Conservation (phyloP, 495 filamentous ascomycete genomes). For the Immersiella caudata region DNA sequence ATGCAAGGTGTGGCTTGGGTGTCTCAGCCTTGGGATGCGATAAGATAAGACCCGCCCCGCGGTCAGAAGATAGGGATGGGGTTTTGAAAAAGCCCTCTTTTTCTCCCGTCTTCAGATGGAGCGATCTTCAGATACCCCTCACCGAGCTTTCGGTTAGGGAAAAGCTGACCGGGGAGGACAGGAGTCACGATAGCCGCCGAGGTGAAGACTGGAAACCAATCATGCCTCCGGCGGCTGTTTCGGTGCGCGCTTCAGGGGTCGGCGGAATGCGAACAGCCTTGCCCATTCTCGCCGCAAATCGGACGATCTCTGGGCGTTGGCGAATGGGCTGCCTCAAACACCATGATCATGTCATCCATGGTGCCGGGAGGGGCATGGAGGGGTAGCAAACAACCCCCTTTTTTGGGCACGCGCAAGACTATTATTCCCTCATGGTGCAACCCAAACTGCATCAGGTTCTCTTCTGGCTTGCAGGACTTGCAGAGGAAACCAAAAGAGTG, state of each 20-base stretch:
- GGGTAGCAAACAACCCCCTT: not conserved
- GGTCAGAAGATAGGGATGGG: not conserved
- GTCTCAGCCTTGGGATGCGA: not conserved
- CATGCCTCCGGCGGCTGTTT: not conserved
- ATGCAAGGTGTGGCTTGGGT: not conserved
- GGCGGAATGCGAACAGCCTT: conserved; percentile 1
- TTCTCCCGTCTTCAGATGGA: not conserved
- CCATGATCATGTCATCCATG: not conserved
- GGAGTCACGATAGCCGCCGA: not conserved
- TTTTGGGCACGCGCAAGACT: conserved; percentile 1
- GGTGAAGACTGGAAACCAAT: not conserved
- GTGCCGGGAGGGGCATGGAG: not conserved
- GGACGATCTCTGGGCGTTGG: not conserved
- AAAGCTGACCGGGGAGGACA: not conserved
- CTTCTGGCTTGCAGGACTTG: not conserved
- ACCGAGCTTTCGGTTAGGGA: not conserved
- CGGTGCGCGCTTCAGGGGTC: not conserved
- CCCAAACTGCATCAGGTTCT: not conserved
- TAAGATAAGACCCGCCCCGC: not conserved
- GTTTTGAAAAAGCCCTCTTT: not conserved
- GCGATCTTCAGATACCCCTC: not conserved
- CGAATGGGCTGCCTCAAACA: conserved; percentile 2
- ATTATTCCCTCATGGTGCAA: conserved; percentile 2
- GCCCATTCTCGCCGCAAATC: conserved; percentile 8
- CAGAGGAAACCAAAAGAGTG: not conserved